Evolutionary conservation across 108 stramenopile genomes (phyloP), one percentile per base, ranked within the genome.

Genomic region (Skeletonema menzelii): DNA sequence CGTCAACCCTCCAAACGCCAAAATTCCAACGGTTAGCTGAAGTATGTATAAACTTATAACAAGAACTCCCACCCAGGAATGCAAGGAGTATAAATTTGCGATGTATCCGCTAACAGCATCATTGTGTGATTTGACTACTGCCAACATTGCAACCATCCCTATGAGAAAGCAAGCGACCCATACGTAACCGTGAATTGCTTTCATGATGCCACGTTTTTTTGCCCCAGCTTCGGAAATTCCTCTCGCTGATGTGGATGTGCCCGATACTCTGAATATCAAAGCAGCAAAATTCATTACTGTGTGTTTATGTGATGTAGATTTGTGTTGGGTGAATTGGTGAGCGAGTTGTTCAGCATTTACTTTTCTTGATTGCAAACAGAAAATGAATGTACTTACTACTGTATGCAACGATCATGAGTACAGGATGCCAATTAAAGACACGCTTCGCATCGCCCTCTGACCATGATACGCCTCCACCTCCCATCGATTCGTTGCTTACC

Each of bases 401-500:
- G 72, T 88, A 91, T 65, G 86, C 77, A 12, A 71, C 40, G 26
- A 87, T 73, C 92, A 93, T 93, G 13, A 88, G 49, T 17, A 93
- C 67, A 12, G 90, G 89, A 86, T 93, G 92, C 83, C 86, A 91
- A 70, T 91, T 91, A 82, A 93, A 93, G 31, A 88, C 88, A n/a
- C 65, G 70, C 56, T 86, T 86, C 59, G 82, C 67, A 63, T 87
- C 82, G 19, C 83, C 82, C 28, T 67, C 42, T 20, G 34, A 59
- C 85, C 85, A 89, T 8, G 80, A 73, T 1, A 89, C 58, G 26
- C 88, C 85, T 22, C 86, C 85, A 38, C 71, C 53, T 1, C 49
- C 49, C 49, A 53, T 53, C 20, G 49, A 19, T 24, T 53, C 49
- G 32, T 47, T 49, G 20, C 59, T 64, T 13, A 82, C 76, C 85